A percentile compares a stretch with the other conserved stretches of the same genome.
phyloP scores from a whole-genome alignment of 768 basidiomycete species.

The Exsudoporus frostii region DNA sequence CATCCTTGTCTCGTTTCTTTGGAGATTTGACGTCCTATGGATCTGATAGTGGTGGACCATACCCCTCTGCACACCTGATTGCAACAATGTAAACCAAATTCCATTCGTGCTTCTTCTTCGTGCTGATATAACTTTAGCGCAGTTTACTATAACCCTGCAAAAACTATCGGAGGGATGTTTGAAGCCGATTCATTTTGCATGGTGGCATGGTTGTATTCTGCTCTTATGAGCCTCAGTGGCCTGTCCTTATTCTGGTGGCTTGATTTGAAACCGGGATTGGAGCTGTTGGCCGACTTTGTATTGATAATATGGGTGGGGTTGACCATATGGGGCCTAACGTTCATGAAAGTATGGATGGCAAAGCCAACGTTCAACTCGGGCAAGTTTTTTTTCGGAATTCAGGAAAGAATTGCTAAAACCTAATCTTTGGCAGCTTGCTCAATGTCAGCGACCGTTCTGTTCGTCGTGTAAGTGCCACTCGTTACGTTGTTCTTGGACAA shows the following conservation, averaged over 20 bases:
- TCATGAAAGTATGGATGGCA: conserved; percentile 89
- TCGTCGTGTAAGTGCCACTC: conserved; percentile 61
- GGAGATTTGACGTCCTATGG: conserved; percentile 55
- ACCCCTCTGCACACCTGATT: conserved; percentile 85
- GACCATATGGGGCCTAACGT: conserved; percentile 78
- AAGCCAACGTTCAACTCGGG: conserved; percentile 91
- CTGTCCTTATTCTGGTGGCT: conserved; percentile 81
- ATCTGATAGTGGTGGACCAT: conserved; percentile 48
- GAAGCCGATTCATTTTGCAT: conserved; percentile 85
- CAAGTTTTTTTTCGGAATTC: conserved; percentile 24
- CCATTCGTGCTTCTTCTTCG: not conserved
- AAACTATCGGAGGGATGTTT: conserved; percentile 89
- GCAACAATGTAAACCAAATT: conserved; percentile 66
- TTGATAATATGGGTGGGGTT: conserved; percentile 82
- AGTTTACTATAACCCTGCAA: conserved; percentile 92
- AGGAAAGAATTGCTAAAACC: not conserved
- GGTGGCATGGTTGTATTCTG: conserved; percentile 64
- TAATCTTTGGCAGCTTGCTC: conserved; percentile 56
- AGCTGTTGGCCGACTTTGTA: conserved; percentile 69
- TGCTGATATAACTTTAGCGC: conserved; percentile 41
- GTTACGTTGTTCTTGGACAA: not conserved
- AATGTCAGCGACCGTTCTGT: conserved; percentile 81
- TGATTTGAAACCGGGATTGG: conserved; percentile 65
- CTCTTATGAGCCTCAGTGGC: conserved; percentile 68
- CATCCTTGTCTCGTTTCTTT: conserved; percentile 66